Evolutionary conservation across 179 eudicot genomes (phyloP), one percentile per base, ranked within the genome.

Genomic region (Vitellaria paradoxa): DNA sequence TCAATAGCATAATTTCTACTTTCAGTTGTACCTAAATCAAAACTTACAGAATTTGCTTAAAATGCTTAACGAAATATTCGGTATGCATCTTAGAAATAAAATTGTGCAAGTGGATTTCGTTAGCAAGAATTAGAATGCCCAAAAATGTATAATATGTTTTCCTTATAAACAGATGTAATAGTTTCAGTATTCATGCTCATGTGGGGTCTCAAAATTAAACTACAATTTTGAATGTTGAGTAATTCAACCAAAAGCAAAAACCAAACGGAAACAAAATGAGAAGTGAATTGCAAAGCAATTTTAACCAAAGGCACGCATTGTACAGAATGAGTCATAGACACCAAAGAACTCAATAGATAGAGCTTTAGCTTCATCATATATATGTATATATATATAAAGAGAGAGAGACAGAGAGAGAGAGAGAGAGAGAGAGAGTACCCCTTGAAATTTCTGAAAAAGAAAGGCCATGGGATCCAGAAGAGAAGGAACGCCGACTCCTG

Each of bases 361-460:
- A 30, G 12, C 30, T n/a, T 42, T 1, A 18, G 11, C 9, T 10
- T 45, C 14, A 17, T 7, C 9, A 8, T 72, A 0, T 10, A 49
- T 17, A 63, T n/a, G n/a, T n/a, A n/a, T n/a, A n/a, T n/a, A n/a
- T n/a, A n/a, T n/a, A n/a, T n/a, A n/a, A n/a, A 30, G 37, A 30
- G 37, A 30, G 37, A 30, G 37, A 30, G 26, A 65, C 6, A 52
- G 61, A 49, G 40, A n/a, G 42, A n/a, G n/a, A 30, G 37, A 30
- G 37, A 30, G 37, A 30, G 37, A 30, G 26, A 65, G 12, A 52
- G 61, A 49, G 40, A n/a, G 42, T 79, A 93, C 97, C 97, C 88
- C 87, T 81, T 87, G 93, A 87, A 93, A 91, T 85, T 90, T 93
- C 59, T 81, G 86, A 76, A 91, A 93, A 78, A 93, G 89, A 84